Evolutionary conservation across 1,139 yeast genomes (phyloP), one percentile per base, ranked within the genome.

Genomic region (Sporopachydermia cereana): DNA sequence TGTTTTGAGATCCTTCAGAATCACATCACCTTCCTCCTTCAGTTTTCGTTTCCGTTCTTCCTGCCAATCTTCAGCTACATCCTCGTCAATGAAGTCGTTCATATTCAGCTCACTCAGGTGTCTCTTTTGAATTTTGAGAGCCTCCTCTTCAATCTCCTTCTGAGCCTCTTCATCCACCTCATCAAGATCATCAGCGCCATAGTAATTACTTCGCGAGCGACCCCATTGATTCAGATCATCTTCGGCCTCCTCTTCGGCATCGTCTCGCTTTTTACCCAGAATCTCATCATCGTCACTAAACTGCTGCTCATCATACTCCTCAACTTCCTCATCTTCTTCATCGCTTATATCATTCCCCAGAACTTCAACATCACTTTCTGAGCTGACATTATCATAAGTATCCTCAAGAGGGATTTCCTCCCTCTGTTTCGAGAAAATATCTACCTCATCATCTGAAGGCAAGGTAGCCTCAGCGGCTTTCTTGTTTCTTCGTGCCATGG

Each of bases 41-140:
- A 24, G 58, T 58, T 43, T 63, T 65, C 1, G 69, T 71, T 41
- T 66, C 17, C 22, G 39, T 21, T 34, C 67, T 47, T 64, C 66
- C 48, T 69, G 64, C 89, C 91, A 84, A 53, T 77, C 88, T 43
- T 78, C 84, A 59, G 77, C 74, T 57, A 81, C 75, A 47, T 84
- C 95, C 46, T 84, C 95, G 53, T 86, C 94, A 52, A 83, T 70
- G 57, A 77, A 89, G 61, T 88, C 97, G 43, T 76, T 86, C 73
- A 84, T 79, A 43, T 77, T 79, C 54, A 91, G 69, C 45, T 84
- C 95, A 52, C 78, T 77, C 50, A 89, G 66, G 57, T 89, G 95
- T 60, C 80, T 78, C 66, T 82, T 84, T 63, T 89, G 97, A 52
- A 86, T 79, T 58, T 88, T 77, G 47, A 85, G 58, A 0, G 97